Evolutionary conservation across 495 filamentous ascomycete genomes (phyloP).

Genomic region (Recurvomyces mirabilis): DNA sequence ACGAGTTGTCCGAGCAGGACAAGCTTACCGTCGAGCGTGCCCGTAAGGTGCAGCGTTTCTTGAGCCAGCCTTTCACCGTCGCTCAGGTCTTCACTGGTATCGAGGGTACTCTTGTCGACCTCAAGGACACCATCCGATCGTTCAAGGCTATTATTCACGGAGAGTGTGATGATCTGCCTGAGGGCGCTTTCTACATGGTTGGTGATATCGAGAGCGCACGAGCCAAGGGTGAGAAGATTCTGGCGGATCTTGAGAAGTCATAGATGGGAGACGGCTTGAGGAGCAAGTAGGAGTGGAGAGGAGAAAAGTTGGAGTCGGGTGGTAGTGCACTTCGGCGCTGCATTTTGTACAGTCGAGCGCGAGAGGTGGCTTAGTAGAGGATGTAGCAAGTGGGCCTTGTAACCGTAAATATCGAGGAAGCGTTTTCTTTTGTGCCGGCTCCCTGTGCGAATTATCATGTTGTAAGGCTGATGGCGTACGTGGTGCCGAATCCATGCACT

Average conservation of each 20-base stretch:
- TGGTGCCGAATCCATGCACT: too few relatives aligned
- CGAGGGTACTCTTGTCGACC: constrained; percentile 89
- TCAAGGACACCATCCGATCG: constrained; percentile 93
- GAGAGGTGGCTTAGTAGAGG: too few relatives aligned
- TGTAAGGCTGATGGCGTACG: too few relatives aligned
- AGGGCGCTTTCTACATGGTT: constrained; percentile 97
- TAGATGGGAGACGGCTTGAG: constrained; percentile 11
- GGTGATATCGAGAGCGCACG: constrained; percentile 87
- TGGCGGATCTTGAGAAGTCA: constrained; percentile 73
- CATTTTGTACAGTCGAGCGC: too few relatives aligned
- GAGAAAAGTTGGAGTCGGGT: too few relatives aligned
- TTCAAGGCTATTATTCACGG: constrained; percentile 98
- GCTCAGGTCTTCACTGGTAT: constrained; percentile 98
- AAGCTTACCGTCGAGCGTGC: constrained; percentile 99
- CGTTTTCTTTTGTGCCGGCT: too few relatives aligned
- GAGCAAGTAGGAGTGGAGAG: too few relatives aligned
- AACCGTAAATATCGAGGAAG: too few relatives aligned
- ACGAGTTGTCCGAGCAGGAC: constrained; percentile 95
- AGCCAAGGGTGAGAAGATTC: constrained; percentile 98
- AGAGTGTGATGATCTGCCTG: constrained; percentile 90
- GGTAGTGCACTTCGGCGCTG: too few relatives aligned
- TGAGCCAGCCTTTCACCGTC: constrained; percentile 97
- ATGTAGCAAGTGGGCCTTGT: too few relatives aligned
- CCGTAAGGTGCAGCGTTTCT: constrained; percentile 98
- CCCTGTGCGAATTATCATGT: too few relatives aligned